Conservation (phyloP, 1,284 basidiomycete species). For the Ustilago crameri region DNA sequence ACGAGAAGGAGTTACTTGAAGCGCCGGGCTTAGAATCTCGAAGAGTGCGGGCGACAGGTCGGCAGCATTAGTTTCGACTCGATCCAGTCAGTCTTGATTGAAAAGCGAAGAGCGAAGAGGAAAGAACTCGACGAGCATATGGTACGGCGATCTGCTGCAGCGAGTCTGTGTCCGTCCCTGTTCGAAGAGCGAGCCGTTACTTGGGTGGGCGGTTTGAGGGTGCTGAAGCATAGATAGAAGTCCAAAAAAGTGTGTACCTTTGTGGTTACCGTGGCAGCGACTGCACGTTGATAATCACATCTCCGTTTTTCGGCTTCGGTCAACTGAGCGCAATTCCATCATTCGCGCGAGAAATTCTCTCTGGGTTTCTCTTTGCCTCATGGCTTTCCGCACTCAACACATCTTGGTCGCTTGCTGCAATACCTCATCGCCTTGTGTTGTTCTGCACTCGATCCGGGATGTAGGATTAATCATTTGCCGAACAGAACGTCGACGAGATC, state of each 20-base stretch:
- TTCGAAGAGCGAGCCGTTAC: no score
- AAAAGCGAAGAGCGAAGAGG: not conserved
- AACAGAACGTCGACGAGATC: no score
- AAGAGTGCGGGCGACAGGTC: slow-evolving; percentile 6
- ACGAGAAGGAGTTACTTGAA: not conserved
- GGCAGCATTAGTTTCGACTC: no score
- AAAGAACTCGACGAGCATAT: not conserved
- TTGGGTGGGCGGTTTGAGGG: no score
- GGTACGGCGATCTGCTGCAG: not conserved
- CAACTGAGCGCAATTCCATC: not conserved
- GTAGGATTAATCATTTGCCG: no score
- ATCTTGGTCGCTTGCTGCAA: not conserved
- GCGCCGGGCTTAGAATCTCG: slow-evolving; percentile 1
- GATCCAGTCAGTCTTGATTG: not conserved
- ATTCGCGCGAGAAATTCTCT: slow-evolving; percentile 9
- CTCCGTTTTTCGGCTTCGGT: not conserved
- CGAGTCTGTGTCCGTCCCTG: not conserved
- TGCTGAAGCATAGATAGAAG: slow-evolving; percentile 10
- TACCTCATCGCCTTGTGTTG: not conserved
- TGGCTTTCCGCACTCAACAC: not conserved
- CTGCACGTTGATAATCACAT: slow-evolving; percentile 23
- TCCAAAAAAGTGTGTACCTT: slow-evolving; percentile 32
- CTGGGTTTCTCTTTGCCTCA: not conserved
- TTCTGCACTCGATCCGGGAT: no score
- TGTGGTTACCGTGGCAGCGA: slow-evolving; percentile 9